Conservation (phyloP, 2,329 filamentous ascomycete species). For the Ophiobolus disseminans region DNA sequence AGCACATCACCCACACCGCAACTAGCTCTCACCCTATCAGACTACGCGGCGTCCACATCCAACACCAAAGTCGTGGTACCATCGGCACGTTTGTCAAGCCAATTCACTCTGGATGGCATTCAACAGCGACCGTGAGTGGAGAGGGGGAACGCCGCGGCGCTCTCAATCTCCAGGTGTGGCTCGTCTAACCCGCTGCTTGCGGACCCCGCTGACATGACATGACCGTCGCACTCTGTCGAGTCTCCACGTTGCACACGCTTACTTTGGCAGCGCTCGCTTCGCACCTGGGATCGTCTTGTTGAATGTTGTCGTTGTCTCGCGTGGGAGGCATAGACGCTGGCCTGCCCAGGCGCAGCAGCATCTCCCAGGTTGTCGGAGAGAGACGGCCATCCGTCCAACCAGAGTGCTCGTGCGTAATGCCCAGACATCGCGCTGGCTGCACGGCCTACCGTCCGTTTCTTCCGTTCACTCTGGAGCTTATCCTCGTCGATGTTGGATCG, state of each 20-base stretch:
- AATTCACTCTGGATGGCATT: constrained; percentile 25
- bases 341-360: constrained; percentile 12
- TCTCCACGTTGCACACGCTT: constrained; percentile 48
- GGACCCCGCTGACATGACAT: constrained; percentile 42
- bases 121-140: constrained; percentile 23
- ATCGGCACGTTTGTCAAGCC: constrained; percentile 45
- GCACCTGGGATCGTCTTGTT: constrained; percentile 16
- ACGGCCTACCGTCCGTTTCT: constrained; percentile 47
- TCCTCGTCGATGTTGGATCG: constrained; percentile 35
- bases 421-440: constrained; percentile 29
- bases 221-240: constrained; percentile 45
- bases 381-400: constrained; percentile 32
- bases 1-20: constrained; percentile 51
- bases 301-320: constrained; percentile 24
- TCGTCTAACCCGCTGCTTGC: constrained; percentile 29
- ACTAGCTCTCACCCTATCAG: constrained; percentile 41
- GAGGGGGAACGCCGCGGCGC: constrained; percentile 20
- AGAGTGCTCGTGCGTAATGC: constrained; percentile 21
- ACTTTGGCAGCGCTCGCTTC: constrained; percentile 27
- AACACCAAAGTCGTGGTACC: constrained; percentile 44
- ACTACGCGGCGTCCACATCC: constrained; percentile 38
- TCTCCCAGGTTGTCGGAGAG: constrained; percentile 32
- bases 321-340: constrained; percentile 21
- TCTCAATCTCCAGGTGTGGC: constrained; percentile 22
- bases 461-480: constrained; percentile 37